These are phyloP conservation scores for Hypsizygus marmoreus DNA, from an alignment of 768 basidiomycete species.

Conservation along the genomic window DNA sequence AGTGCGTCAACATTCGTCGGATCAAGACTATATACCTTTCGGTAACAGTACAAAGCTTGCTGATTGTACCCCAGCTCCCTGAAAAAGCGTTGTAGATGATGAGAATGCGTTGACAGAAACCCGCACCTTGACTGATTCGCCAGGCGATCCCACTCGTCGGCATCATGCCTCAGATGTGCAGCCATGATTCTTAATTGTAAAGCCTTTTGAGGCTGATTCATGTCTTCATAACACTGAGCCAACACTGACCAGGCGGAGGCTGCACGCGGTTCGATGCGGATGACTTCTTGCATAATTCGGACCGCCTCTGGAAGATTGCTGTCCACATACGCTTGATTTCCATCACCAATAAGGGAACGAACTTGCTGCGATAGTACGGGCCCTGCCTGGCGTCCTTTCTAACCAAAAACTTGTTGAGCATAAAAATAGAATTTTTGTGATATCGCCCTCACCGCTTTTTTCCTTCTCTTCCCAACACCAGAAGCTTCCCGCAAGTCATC, in stretches of 20 bases:
- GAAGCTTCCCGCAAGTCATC: constrained; percentile 76
- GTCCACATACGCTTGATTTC: constrained; percentile 85
- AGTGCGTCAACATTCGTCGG: constrained; percentile 81
- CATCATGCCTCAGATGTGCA: constrained; percentile 81
- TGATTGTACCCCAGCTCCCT: constrained; percentile 75
- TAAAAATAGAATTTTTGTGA: neutral
- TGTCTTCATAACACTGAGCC: constrained; percentile 79
- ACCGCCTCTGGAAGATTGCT: constrained; percentile 68
- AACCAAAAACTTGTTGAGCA: constrained; percentile 12
- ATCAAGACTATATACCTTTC: constrained; percentile 78
- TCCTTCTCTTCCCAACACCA: constrained; percentile 62
- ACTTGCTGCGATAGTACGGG: constrained; percentile 71
- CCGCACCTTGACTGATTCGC: constrained; percentile 72
- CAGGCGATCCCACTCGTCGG: constrained; percentile 86
- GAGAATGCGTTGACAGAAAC: neutral
- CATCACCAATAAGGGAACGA: constrained; percentile 75
- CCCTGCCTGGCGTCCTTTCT: constrained; percentile 49
- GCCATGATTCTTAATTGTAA: constrained; percentile 87
- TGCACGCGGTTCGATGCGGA: constrained; percentile 89
- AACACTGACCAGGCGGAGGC: constrained; percentile 85
- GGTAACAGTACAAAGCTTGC: constrained; percentile 90
- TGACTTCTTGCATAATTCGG: constrained; percentile 85
- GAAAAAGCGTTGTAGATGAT: too few species aligned
- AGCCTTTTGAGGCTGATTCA: constrained; percentile 66
- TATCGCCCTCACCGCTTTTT: constrained; percentile 39